Percentiles rank a stretch among this genome's conserved stretches.
phyloP scores from a whole-genome alignment of 164 flowering plant species.

The Protea cynaroides region DNA sequence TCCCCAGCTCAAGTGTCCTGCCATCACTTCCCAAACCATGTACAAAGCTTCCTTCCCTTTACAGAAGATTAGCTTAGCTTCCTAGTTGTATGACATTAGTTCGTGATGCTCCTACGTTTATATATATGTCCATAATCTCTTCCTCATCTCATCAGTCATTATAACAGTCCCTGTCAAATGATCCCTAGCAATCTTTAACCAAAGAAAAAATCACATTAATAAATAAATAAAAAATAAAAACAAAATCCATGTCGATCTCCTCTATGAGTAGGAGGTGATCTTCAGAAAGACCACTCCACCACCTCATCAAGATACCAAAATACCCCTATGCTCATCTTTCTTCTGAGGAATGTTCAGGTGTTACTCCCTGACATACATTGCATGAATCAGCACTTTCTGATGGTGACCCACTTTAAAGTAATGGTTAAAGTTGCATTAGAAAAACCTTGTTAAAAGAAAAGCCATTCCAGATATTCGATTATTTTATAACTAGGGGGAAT shows the following conservation, averaged over 20 bases:
- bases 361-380: not conserved
- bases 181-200: constrained; percentile 17
- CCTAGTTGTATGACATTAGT: constrained; percentile 31
- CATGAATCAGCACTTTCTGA: too few species aligned
- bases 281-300: constrained; percentile 9
- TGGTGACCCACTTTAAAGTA: too few species aligned
- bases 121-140: constrained; percentile 24
- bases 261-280: constrained; percentile 7
- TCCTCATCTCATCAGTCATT: constrained; percentile 16
- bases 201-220: too few species aligned
- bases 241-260: constrained; percentile 6
- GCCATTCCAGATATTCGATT: too few species aligned
- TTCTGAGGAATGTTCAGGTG: not conserved
- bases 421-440: too few species aligned
- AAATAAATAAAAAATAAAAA: too few species aligned
- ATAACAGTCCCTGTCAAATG: constrained; percentile 36
- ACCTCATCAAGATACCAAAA: constrained; percentile 6
- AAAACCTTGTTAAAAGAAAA: too few species aligned
- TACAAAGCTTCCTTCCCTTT: not conserved
- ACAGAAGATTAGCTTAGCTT: constrained; percentile 13
- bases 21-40: constrained; percentile 37
- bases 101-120: constrained; percentile 15
- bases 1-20: constrained; percentile 50
- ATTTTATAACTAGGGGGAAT: too few species aligned
- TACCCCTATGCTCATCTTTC: not conserved